Evolutionary conservation across 352 stramenopile genomes (phyloP), one percentile per base, ranked within the genome.

Genomic region (Pythium aphanidermatum): DNA sequence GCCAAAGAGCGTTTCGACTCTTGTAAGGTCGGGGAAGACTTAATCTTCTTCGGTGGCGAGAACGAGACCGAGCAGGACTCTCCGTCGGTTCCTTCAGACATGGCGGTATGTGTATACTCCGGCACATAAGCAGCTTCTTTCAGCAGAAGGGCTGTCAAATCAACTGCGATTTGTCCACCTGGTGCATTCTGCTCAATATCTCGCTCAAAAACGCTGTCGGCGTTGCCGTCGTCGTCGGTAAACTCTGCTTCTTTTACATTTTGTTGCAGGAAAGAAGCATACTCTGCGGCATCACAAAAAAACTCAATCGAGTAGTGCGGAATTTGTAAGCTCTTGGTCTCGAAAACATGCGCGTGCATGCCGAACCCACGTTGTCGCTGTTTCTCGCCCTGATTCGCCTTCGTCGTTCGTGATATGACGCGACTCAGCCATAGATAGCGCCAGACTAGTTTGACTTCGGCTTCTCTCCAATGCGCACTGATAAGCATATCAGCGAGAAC

Each of bases 381-480:
- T 37, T 84, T 58, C 11, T 74, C 80, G 16, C 53, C 51, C 31
- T 76, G 65, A 17, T 62, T 71, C 8, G 47, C 54, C 19, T 72
- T 70, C 5, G 51, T 53, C 10, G 71, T 83, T 12, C 73, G 67
- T 7, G 65, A 86, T 50, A 91, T 87, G 24, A 91, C 55, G 24
- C 78, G 74, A n/a, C 70, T 58, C 16, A 93, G 39, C 75, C 78
- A 93, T 29, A 93, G 51, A 47, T 90, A 93, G 10, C 82, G 59
- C 82, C 82, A 93, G 29, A 93, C 76, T 20, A 91, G 64, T 44
- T 91, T 87, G 23, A 89, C 74, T 39, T 93, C 82, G 17, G 49
- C 60, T 48, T 90, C 80, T 6, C 47, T 74, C 77, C 79, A 93
- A 28, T 58, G 68, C 17, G 44, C 28, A 33, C 58, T 79, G 35